Evolutionary conservation across 2,329 filamentous ascomycete species (phyloP).

Genomic region (Ophiostoma sp.): DNA sequence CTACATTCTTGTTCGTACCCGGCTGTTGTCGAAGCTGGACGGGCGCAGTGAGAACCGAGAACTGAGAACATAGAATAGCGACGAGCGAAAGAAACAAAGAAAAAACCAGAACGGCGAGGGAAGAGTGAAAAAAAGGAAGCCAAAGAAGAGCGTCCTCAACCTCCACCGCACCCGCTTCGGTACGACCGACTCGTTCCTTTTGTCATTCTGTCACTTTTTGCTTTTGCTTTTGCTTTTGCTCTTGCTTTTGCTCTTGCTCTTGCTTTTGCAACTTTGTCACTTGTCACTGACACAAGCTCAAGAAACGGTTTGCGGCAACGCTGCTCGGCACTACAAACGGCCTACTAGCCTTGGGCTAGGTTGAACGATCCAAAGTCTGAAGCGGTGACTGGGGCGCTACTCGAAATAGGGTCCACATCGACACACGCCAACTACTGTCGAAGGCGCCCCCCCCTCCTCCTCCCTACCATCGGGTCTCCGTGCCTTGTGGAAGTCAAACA

Average conservation of each 20-base stretch:
- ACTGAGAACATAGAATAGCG: not conserved
- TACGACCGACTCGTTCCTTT: not conserved
- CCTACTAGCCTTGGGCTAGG: constrained; percentile 13
- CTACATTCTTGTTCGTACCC: too few relatives aligned
- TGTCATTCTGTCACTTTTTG: not conserved
- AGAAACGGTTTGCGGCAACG: constrained; percentile 1
- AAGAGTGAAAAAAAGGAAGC: not conserved
- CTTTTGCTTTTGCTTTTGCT: too few relatives aligned
- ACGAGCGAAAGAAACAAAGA: not conserved
- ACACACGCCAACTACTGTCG: constrained; percentile 10
- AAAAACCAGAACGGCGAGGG: not conserved
- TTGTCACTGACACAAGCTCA: constrained; percentile 3
- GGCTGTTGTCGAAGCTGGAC: not conserved
- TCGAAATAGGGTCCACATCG: constrained; percentile 12
- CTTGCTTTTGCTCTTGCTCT: not conserved
- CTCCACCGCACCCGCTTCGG: not conserved
- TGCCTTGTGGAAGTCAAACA: constrained; percentile 16
- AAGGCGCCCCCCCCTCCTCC: constrained; percentile 13
- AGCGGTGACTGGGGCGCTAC: constrained; percentile 15
- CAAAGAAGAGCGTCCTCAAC: not conserved
- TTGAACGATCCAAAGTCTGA: constrained; percentile 13
- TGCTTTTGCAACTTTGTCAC: not conserved
- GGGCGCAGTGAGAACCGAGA: too few relatives aligned
- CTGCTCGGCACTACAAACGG: constrained; percentile 10
- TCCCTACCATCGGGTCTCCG: constrained; percentile 9